These are phyloP conservation scores for Trichoderma sp. DNA, from an alignment of 2,329 filamentous ascomycete genomes.

Conservation along the genomic window DNA sequence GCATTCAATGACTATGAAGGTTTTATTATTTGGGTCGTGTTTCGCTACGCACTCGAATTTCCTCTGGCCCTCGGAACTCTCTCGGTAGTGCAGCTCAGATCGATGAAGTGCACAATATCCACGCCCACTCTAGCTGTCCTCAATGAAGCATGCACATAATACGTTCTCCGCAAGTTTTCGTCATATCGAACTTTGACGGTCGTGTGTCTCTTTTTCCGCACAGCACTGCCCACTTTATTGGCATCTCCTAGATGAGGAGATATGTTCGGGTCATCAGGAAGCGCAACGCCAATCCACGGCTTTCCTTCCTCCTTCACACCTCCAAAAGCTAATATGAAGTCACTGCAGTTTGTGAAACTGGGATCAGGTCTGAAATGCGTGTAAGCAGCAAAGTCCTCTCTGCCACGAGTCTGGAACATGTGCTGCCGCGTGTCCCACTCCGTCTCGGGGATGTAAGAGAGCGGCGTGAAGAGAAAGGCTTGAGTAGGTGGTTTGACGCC, in stretches of 20 bases:
- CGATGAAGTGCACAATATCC: not conserved
- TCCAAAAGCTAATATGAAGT: not conserved
- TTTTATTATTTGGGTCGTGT: slow-evolving; percentile 23
- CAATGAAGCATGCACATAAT: not conserved
- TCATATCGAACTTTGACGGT: not conserved
- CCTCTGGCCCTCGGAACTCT: not conserved
- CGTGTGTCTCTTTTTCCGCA: not conserved
- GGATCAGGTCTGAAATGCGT: not conserved
- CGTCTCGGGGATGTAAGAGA: not conserved
- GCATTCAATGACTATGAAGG: not conserved
- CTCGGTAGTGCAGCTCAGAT: slow-evolving; percentile 22
- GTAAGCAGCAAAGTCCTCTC: not conserved
- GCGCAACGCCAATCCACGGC: not conserved
- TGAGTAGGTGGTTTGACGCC: not conserved
- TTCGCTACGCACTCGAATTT: not conserved
- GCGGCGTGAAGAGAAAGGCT: not conserved
- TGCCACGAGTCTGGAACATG: not conserved
- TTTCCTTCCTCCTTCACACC: not conserved
- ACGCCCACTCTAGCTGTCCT: not conserved
- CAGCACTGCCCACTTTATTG: not conserved
- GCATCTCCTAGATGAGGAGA: not conserved
- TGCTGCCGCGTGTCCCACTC: not conserved
- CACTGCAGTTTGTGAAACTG: not conserved
- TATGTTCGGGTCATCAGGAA: not conserved
- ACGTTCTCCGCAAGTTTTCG: not conserved